A percentile compares a stretch with the other conserved stretches of the same genome.
Evolutionary conservation across 306 rosid genomes (phyloP).

Genomic region (Morella rubra): DNA sequence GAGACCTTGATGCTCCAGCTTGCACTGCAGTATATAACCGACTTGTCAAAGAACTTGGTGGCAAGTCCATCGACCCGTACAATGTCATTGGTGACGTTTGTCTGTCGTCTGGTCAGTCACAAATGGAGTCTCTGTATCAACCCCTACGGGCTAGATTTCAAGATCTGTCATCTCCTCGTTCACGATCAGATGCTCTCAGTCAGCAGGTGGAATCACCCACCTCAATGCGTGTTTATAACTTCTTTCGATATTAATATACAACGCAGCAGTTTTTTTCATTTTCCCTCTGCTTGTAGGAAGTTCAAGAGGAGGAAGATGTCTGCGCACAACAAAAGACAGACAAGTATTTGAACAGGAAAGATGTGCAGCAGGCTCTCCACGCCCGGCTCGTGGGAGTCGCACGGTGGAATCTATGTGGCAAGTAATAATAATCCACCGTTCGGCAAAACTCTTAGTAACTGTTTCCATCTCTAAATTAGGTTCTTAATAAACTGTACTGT

Average conservation of each 20-base stretch:
- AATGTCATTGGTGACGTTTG: background rate
- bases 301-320: background rate
- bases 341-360: slow-evolving; percentile 11
- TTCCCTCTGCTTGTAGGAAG: background rate
- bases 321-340: background rate
- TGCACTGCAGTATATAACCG: slow-evolving; percentile 1
- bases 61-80: background rate
- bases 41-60: background rate
- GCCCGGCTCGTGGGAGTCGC: background rate
- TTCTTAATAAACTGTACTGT: too few relatives aligned
- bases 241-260: too few relatives aligned
- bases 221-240: background rate
- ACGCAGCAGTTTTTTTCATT: background rate
- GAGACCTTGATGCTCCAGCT: background rate
- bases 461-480: background rate
- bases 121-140: background rate
- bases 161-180: background rate
- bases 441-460: background rate
- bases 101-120: background rate
- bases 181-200: background rate
- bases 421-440: background rate
- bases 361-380: slow-evolving; percentile 11
- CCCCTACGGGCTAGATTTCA: background rate
- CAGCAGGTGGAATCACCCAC: background rate
- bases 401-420: background rate